phyloP scores from a whole-genome alignment of 2,329 filamentous ascomycete species.

The Penicillium aurantiogriseum region DNA sequence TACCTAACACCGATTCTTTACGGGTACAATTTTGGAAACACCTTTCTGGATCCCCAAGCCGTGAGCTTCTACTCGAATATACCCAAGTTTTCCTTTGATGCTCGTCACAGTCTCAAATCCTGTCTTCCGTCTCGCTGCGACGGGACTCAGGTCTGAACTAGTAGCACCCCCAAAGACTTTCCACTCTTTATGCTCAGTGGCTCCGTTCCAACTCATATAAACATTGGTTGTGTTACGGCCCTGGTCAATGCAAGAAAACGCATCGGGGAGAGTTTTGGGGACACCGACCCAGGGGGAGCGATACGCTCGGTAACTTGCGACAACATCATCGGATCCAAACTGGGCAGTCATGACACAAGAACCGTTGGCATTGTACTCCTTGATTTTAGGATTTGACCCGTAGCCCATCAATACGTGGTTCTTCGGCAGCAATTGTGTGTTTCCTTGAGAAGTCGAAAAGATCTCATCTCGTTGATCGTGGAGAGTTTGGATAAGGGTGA shows the following conservation, averaged over 20 bases:
- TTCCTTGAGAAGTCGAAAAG: slow-evolving; percentile 19
- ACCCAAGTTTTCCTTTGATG: no score
- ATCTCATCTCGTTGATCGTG: slow-evolving; percentile 1
- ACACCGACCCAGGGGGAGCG: slow-evolving; percentile 23
- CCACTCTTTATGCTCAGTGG: slow-evolving; percentile 32
- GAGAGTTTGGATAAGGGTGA: not conserved
- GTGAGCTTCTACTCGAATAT: no score
- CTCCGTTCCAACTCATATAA: slow-evolving; percentile 43
- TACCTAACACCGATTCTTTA: no score
- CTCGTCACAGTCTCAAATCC: not conserved
- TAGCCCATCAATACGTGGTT: slow-evolving; percentile 12
- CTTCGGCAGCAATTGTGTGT: slow-evolving; percentile 11
- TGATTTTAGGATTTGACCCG: slow-evolving; percentile 23
- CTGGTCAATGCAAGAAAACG: slow-evolving; percentile 16
- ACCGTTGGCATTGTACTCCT: slow-evolving; percentile 27
- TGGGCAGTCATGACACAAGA: slow-evolving; percentile 31
- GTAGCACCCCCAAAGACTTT: slow-evolving; percentile 9
- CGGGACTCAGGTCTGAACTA: not conserved
- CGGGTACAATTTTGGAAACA: no score
- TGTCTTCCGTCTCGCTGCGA: not conserved
- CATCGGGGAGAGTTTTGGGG: slow-evolving; percentile 18
- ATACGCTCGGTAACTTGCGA: slow-evolving; percentile 32
- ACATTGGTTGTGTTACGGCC: slow-evolving; percentile 18
- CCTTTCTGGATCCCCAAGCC: no score
- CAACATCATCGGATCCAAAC: slow-evolving; percentile 28